Evolutionary conservation across 2,329 filamentous ascomycete genomes (phyloP).

Genomic region (Penicillium nordicum): DNA sequence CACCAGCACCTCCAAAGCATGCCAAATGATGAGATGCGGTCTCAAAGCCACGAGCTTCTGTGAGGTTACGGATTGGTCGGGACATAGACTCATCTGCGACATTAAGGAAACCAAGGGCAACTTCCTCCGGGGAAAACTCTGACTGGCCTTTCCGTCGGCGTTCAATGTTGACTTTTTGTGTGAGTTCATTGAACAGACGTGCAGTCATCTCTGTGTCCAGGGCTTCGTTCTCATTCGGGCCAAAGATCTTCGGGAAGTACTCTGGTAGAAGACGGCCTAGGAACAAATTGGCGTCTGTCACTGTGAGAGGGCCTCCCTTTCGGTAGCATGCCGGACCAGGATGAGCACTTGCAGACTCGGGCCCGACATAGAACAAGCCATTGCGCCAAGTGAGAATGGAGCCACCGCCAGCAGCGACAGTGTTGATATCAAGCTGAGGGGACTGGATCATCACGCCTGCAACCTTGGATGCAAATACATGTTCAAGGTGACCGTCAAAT

Average conservation of each 20-base stretch:
- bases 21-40: slow-evolving; percentile 86
- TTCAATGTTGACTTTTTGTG: slow-evolving; percentile 74
- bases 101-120: slow-evolving; percentile 42
- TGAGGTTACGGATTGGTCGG: slow-evolving; percentile 81
- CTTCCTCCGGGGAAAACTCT: slow-evolving; percentile 65
- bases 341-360: slow-evolving; percentile 86
- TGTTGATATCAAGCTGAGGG: slow-evolving; percentile 91
- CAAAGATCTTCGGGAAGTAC: slow-evolving; percentile 96
- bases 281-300: slow-evolving; percentile 88
- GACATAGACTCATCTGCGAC: slow-evolving; percentile 46
- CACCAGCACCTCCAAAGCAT: slow-evolving; percentile 87
- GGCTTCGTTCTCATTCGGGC: slow-evolving; percentile 79
- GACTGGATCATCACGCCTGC: slow-evolving; percentile 93
- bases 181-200: slow-evolving; percentile 70
- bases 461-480: slow-evolving; percentile 91
- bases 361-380: slow-evolving; percentile 86
- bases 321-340: slow-evolving; percentile 90
- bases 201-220: slow-evolving; percentile 73
- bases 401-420: slow-evolving; percentile 79
- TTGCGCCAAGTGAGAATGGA: slow-evolving; percentile 76
- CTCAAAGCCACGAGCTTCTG: slow-evolving; percentile 88
- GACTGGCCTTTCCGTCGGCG: slow-evolving; percentile 44
- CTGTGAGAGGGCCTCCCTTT: slow-evolving; percentile 84
- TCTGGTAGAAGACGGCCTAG: slow-evolving; percentile 82
- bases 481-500: slow-evolving; percentile 84